These are phyloP conservation scores for Xanthoconium purpureum DNA, from an alignment of 768 basidiomycete species.

Conservation along the genomic window DNA sequence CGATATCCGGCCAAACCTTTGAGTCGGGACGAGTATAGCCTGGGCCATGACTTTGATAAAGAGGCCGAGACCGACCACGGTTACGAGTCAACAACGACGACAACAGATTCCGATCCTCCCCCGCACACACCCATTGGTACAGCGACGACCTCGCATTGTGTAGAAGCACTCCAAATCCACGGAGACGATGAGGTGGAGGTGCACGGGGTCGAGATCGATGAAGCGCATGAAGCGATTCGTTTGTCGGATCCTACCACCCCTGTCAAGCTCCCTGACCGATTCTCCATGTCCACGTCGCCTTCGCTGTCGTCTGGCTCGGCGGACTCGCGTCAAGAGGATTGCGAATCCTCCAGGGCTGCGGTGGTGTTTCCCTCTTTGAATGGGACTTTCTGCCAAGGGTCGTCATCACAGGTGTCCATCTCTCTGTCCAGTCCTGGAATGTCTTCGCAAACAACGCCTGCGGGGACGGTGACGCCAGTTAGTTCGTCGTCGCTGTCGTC, in stretches of 20 bases:
- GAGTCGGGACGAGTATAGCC: conserved; percentile 1
- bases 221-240: not conserved
- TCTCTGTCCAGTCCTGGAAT: not conserved
- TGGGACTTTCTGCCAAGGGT: conserved; percentile 19
- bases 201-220: conserved; percentile 8
- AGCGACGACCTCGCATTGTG: conserved; percentile 1
- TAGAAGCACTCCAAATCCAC: conserved; percentile 5
- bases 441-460: conserved; percentile 15
- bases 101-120: conserved; percentile 26
- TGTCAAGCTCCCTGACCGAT: conserved; percentile 13
- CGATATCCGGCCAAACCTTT: not conserved
- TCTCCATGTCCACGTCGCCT: conserved; percentile 6
- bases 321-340: not conserved
- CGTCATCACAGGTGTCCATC: not conserved
- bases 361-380: conserved; percentile 28
- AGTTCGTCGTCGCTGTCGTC: not conserved
- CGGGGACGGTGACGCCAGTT: conserved; percentile 5
- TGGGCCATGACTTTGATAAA: conserved; percentile 17
- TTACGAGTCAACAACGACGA: conserved; percentile 28
- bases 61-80: conserved; percentile 25
- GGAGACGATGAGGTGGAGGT: conserved; percentile 14
- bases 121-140: conserved; percentile 26
- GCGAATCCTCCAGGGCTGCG: conserved; percentile 6
- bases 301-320: not conserved
- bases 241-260: conserved; percentile 18